Conservation (phyloP, 148 eudicot genomes). For the Mesembryanthemum crystallinum region DNA sequence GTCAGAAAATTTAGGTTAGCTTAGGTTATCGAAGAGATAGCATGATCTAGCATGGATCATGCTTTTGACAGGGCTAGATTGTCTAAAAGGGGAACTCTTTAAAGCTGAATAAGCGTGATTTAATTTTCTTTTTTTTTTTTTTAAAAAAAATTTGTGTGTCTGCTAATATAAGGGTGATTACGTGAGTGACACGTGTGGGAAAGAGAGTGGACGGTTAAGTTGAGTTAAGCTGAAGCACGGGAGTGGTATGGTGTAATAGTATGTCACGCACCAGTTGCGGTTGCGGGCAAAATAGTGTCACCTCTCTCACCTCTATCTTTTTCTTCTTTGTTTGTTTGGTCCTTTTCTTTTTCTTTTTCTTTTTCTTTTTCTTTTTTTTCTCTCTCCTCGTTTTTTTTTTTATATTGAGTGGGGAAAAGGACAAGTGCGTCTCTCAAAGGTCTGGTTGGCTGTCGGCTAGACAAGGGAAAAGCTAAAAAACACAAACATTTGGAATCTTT, state of each 20-base stretch:
- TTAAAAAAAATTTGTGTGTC: too few species aligned
- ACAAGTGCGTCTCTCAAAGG: conserved; percentile 24
- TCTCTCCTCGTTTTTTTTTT: neutral
- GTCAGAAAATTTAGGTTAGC: too few species aligned
- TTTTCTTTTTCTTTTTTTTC: neutral
- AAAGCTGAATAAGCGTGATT: too few species aligned
- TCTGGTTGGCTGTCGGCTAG: conserved; percentile 33
- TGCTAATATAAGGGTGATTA: too few species aligned
- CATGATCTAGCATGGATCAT: too few species aligned
- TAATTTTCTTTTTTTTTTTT: neutral
- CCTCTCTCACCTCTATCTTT: too few species aligned
- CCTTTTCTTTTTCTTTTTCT: neutral
- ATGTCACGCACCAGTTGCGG: too few species aligned
- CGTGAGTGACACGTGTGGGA: conserved; percentile 28
- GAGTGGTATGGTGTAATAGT: neutral
- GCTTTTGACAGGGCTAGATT: too few species aligned
- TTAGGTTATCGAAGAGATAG: too few species aligned
- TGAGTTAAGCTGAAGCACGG: neutral
- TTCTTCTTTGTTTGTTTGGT: conserved; percentile 3
- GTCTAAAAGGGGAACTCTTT: too few species aligned
- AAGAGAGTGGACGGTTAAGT: neutral
- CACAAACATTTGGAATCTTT: conserved; percentile 32
- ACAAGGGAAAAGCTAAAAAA: conserved; percentile 21
- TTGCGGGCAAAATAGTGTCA: too few species aligned
- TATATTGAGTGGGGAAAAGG: too few species aligned